phyloP scores from a whole-genome alignment of 2,329 filamentous ascomycete genomes.

The Aphanocladium album region DNA sequence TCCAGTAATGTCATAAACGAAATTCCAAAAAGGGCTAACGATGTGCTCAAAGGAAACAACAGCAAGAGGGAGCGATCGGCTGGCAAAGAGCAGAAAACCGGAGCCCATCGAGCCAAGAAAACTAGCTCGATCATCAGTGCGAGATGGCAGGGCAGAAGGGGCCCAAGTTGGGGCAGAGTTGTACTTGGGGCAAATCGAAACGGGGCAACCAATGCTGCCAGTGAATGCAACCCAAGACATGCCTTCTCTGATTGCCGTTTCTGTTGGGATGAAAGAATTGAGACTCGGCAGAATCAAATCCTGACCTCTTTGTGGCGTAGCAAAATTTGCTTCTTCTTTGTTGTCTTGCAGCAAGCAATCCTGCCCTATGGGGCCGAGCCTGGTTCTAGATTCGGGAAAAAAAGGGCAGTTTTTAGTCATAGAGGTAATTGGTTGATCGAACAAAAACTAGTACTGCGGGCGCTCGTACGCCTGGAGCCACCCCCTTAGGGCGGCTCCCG shows the following conservation, averaged over 20 bases:
- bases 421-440: too few relatives aligned
- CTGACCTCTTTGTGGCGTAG: not conserved
- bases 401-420: too few relatives aligned
- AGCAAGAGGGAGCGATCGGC: not conserved
- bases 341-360: not conserved
- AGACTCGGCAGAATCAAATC: not conserved
- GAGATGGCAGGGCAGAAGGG: not conserved
- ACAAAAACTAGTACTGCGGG: too few relatives aligned
- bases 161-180: too few relatives aligned
- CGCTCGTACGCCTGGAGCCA: too few relatives aligned
- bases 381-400: not conserved
- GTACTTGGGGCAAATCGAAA: too few relatives aligned
- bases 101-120: not conserved
- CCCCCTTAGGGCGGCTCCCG: too few relatives aligned
- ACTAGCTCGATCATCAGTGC: not conserved
- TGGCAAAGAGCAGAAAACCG: not conserved
- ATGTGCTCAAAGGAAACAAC: not conserved
- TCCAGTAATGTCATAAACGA: not conserved
- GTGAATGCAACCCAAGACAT: too few relatives aligned
- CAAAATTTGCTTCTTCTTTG: not conserved
- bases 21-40: not conserved
- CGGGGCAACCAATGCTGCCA: too few relatives aligned
- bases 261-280: not conserved
- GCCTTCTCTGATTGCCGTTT: not conserved
- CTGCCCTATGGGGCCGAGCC: not conserved